Evolutionary conservation across 2,329 filamentous ascomycete genomes (phyloP).

Genomic region (Plenodomus lindquistii): DNA sequence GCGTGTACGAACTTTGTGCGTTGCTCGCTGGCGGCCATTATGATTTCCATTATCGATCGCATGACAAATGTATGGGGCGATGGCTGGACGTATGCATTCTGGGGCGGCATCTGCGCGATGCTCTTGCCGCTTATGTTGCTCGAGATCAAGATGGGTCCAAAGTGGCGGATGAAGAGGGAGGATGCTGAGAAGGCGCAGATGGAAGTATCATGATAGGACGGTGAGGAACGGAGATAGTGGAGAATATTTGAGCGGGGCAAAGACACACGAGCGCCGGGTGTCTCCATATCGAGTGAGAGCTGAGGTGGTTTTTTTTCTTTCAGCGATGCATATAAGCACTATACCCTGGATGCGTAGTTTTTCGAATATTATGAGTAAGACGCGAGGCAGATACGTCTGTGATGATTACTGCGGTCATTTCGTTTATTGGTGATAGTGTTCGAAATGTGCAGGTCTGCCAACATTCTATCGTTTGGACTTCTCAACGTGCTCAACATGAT

Average conservation of each 20-base stretch:
- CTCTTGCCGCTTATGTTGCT: slow-evolving; percentile 33
- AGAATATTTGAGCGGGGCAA: too few relatives aligned
- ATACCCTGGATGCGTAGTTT: background rate
- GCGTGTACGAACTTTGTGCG: slow-evolving; percentile 33
- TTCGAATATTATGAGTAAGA: background rate
- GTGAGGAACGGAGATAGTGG: background rate
- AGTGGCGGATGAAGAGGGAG: slow-evolving; percentile 27
- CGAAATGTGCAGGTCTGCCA: too few relatives aligned
- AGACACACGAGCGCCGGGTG: background rate
- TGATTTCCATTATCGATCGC: slow-evolving; percentile 31
- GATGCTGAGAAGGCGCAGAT: background rate
- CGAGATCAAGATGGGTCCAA: slow-evolving; percentile 31
- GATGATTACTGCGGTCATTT: too few relatives aligned
- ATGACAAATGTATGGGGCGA: slow-evolving; percentile 24
- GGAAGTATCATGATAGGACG: background rate
- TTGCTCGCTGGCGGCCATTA: slow-evolving; percentile 28
- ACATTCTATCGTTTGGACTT: background rate
- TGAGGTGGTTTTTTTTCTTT: background rate
- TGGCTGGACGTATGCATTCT: slow-evolving; percentile 35
- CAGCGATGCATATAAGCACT: background rate
- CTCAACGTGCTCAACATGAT: background rate
- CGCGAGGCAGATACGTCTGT: background rate
- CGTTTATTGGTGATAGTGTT: too few relatives aligned
- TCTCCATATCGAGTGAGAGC: background rate
- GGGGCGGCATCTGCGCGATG: slow-evolving; percentile 25